A percentile compares a stretch with the other conserved stretches of the same genome.
Evolutionary conservation across 176 grass and related monocot genomes (phyloP).

Genomic region (Bromus sterilis): DNA sequence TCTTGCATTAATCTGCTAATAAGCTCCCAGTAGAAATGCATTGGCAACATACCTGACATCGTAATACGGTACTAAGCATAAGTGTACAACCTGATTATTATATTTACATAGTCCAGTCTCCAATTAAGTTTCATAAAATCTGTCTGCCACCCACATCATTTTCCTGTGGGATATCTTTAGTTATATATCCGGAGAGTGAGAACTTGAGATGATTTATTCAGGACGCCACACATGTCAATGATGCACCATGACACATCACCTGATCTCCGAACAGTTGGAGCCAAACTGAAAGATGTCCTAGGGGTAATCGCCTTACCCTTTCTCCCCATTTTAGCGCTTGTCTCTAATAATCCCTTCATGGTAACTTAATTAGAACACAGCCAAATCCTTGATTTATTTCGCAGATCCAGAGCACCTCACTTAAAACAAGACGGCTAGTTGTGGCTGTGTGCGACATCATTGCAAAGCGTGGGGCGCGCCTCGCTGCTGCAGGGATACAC

Average conservation of each 20-base stretch:
- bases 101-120: neutral
- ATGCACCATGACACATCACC: conserved; percentile 60
- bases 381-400: neutral
- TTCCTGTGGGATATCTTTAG: conserved; percentile 12
- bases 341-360: neutral
- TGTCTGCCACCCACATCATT: neutral
- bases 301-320: conserved; percentile 32
- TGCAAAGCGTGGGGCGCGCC: conserved; percentile 42
- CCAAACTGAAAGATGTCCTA: conserved; percentile 50
- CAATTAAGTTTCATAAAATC: neutral
- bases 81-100: neutral
- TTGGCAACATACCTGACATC: neutral
- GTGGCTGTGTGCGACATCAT: conserved; percentile 32
- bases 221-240: conserved; percentile 43
- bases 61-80: neutral
- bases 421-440: conserved; percentile 44
- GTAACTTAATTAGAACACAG: neutral
- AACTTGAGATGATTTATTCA: conserved; percentile 11
- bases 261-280: conserved; percentile 47
- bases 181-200: neutral
- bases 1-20: neutral
- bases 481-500: conserved; percentile 48
- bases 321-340: neutral
- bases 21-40: neutral
- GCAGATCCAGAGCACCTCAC: conserved; percentile 48